Evolutionary conservation across 768 basidiomycete species (phyloP).

Genomic region (Leccinum variicolor): DNA sequence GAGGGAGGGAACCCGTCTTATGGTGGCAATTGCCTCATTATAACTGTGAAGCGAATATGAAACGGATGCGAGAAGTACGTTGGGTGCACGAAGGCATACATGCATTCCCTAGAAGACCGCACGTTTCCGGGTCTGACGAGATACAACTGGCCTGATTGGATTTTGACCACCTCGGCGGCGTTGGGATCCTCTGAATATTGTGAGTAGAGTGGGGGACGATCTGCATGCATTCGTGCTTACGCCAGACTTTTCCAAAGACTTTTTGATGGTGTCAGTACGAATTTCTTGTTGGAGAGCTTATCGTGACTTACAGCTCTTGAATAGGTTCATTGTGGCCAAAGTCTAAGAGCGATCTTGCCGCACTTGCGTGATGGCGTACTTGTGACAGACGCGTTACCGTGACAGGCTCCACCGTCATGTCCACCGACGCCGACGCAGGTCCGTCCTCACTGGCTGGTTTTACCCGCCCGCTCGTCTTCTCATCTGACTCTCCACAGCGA

Average conservation of each 20-base stretch:
- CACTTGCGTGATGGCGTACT: constrained; percentile 8
- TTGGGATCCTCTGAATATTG: constrained; percentile 77
- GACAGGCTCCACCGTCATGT: constrained; percentile 18
- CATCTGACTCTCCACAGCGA: constrained; percentile 3
- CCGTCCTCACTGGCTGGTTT: neutral
- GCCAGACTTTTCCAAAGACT: constrained; percentile 95
- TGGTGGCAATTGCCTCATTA: constrained; percentile 92
- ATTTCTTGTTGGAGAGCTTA: constrained; percentile 4
- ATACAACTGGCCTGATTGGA: constrained; percentile 87
- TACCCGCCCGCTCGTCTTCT: neutral
- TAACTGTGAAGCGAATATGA: constrained; percentile 51
- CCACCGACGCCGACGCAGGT: constrained; percentile 6
- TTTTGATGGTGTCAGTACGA: constrained; percentile 19
- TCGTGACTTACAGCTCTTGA: constrained; percentile 65
- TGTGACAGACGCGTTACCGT: constrained; percentile 30
- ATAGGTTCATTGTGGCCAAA: constrained; percentile 69
- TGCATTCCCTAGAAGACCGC: constrained; percentile 93
- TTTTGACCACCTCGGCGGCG: constrained; percentile 92
- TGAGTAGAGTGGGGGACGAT: constrained; percentile 23
- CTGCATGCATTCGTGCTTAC: constrained; percentile 48
- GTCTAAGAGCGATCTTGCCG: constrained; percentile 12
- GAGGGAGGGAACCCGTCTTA: constrained; percentile 75
- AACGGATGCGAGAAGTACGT: neutral
- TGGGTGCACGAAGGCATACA: constrained; percentile 49
- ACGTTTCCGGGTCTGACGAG: constrained; percentile 89